Percentiles rank a stretch among this genome's conserved stretches.
These are phyloP conservation scores for Dovyalis caffra DNA, from an alignment of 345 rosid genomes.

Conservation along the genomic window DNA sequence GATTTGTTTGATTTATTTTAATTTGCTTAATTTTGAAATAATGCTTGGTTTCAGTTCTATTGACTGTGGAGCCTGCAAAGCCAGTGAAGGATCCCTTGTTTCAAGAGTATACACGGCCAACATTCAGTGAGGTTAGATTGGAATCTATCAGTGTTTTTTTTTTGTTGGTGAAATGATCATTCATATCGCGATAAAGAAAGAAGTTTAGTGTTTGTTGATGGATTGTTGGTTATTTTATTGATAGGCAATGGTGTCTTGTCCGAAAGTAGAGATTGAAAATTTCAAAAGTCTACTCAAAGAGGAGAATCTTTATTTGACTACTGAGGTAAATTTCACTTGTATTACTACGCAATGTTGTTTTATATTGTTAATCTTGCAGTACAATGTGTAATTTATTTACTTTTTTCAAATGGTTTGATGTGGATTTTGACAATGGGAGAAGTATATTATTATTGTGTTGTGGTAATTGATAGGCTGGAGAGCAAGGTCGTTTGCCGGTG, in stretches of 20 bases:
- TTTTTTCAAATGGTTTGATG: not conserved
- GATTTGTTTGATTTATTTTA: not conserved
- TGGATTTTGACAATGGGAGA: not conserved
- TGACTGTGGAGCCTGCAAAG: slow-evolving; percentile 46
- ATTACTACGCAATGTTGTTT: too few relatives aligned
- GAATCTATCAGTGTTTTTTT: not conserved
- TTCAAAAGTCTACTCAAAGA: slow-evolving; percentile 58
- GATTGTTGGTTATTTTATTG: not conserved
- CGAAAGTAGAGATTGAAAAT: slow-evolving; percentile 45
- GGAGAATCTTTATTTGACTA: slow-evolving; percentile 63
- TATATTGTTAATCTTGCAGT: not conserved
- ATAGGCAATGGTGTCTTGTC: slow-evolving; percentile 78
- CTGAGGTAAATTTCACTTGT: slow-evolving; percentile 50
- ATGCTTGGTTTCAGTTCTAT: slow-evolving; percentile 39
- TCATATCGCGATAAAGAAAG: not conserved
- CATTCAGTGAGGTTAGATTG: slow-evolving; percentile 41
- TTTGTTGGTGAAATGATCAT: not conserved
- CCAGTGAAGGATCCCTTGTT: slow-evolving; percentile 57
- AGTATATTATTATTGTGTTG: not conserved
- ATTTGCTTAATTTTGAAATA: not conserved
- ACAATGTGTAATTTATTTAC: too few relatives aligned
- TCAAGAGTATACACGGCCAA: slow-evolving; percentile 49
- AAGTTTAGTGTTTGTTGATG: not conserved
- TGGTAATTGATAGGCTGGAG: slow-evolving; percentile 45
- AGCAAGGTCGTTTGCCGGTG: slow-evolving; percentile 74